phyloP scores from a whole-genome alignment of 192 early-diverging fungal genomes.

The Chytriomyces hyalinus region DNA sequence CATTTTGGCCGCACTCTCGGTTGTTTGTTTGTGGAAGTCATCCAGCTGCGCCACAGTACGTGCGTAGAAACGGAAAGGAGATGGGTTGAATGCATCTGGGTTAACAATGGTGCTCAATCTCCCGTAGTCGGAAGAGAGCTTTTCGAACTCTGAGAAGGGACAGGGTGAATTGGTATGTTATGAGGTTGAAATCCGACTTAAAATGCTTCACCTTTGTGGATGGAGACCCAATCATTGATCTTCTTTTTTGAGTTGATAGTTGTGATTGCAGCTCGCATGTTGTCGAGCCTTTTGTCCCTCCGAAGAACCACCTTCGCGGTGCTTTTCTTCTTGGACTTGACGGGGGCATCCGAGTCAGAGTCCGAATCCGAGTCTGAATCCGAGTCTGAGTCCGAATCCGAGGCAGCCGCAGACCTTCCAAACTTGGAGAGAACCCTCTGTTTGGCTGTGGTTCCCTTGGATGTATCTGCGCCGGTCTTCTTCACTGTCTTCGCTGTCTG shows the following conservation, averaged over 20 bases:
- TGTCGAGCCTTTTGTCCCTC: conserved; percentile 88
- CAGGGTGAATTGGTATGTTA: neutral
- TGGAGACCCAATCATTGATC: conserved; percentile 88
- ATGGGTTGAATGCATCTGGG: conserved; percentile 49
- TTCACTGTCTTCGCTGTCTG: neutral
- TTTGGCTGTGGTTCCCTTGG: conserved; percentile 17
- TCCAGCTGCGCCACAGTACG: conserved; percentile 78
- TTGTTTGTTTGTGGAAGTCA: conserved; percentile 69
- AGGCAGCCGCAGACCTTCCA: conserved; percentile 33
- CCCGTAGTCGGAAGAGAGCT: conserved; percentile 69
- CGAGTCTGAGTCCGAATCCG: conserved; percentile 45
- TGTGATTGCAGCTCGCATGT: conserved; percentile 71
- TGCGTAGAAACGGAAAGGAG: conserved; percentile 71
- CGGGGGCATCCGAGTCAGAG: conserved; percentile 39
- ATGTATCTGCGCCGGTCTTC: neutral
- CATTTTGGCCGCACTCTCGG: conserved; percentile 76
- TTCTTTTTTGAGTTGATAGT: conserved; percentile 76
- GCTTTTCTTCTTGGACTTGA: conserved; percentile 23
- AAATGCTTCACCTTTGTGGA: conserved; percentile 66
- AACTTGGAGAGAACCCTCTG: conserved; percentile 12
- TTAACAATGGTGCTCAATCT: conserved; percentile 69
- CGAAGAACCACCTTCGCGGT: conserved; percentile 67
- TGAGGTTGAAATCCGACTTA: neutral
- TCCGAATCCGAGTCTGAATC: conserved; percentile 49
- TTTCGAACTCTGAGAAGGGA: conserved; percentile 76